A percentile compares a stretch with the other conserved stretches of the same genome.
Evolutionary conservation across 108 stramenopile species (phyloP).

Genomic region (Parietichytrium sp.): DNA sequence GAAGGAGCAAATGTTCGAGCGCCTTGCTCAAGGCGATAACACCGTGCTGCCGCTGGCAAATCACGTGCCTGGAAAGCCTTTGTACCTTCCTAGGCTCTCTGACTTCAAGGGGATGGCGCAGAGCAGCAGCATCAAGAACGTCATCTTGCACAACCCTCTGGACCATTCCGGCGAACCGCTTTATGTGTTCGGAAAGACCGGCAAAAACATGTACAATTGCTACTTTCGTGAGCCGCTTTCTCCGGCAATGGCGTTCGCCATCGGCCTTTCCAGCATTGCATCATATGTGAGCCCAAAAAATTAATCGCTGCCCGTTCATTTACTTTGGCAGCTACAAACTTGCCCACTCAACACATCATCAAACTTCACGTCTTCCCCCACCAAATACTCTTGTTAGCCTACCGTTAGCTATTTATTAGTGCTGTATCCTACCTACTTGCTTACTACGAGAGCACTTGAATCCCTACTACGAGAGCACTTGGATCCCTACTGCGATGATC

Average conservation of each 20-base stretch:
- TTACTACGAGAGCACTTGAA: too few relatives aligned
- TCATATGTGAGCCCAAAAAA: conserved; percentile 10
- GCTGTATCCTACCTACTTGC: too few relatives aligned
- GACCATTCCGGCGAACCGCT: conserved; percentile 7
- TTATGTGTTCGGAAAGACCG: conserved; percentile 15
- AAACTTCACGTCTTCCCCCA: too few relatives aligned
- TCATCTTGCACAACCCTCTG: not conserved
- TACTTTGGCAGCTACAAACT: too few relatives aligned
- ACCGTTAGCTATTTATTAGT: too few relatives aligned
- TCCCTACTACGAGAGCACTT: too few relatives aligned
- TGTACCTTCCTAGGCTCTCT: conserved; percentile 4
- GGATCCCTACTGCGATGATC: too few relatives aligned
- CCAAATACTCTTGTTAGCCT: too few relatives aligned
- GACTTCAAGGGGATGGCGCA: conserved; percentile 34
- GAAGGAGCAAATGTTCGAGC: conserved; percentile 39
- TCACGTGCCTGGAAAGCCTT: not conserved
- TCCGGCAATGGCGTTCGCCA: conserved; percentile 36
- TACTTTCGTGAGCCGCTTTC: conserved; percentile 23
- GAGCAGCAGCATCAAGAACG: conserved; percentile 26
- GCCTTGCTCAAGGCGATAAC: conserved; percentile 19
- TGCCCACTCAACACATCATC: too few relatives aligned
- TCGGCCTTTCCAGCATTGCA: not conserved
- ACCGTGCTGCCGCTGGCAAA: conserved; percentile 6
- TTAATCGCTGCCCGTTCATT: too few relatives aligned
- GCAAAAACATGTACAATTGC: conserved; percentile 25